Evolutionary conservation across 2,329 filamentous ascomycete genomes (phyloP).

Genomic region (Byssothecium circinans): DNA sequence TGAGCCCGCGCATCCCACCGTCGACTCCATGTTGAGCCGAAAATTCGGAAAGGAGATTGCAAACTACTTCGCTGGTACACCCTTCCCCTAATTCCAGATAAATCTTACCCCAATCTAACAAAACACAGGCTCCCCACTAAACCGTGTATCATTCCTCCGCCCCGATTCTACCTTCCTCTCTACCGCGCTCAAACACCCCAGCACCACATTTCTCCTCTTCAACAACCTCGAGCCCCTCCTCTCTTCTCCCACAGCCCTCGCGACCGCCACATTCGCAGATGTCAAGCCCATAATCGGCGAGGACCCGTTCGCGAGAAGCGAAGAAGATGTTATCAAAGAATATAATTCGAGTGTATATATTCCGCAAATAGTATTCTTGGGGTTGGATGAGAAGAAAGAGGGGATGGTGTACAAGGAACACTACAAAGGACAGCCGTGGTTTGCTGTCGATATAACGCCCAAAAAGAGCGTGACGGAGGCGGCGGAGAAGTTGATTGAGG

Average conservation of each 20-base stretch:
- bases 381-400: slow-evolving; percentile 68
- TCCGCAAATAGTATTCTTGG: slow-evolving; percentile 81
- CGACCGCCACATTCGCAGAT: slow-evolving; percentile 69
- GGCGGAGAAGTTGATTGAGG: slow-evolving; percentile 62
- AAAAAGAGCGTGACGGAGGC: slow-evolving; percentile 64
- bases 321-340: slow-evolving; percentile 70
- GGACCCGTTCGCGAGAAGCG: slow-evolving; percentile 69
- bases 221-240: slow-evolving; percentile 76
- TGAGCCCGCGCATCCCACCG: slow-evolving; percentile 59
- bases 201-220: slow-evolving; percentile 74
- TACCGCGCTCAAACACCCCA: slow-evolving; percentile 65
- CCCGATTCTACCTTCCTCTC: slow-evolving; percentile 70
- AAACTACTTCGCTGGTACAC: slow-evolving; percentile 75
- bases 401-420: slow-evolving; percentile 64
- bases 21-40: slow-evolving; percentile 70
- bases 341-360: slow-evolving; percentile 71
- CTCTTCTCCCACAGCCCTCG: slow-evolving; percentile 62
- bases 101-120: neutral
- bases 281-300: slow-evolving; percentile 70
- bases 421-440: slow-evolving; percentile 80
- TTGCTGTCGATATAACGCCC: slow-evolving; percentile 86
- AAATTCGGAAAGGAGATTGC: slow-evolving; percentile 79
- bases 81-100: neutral
- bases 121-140: slow-evolving; percentile 66
- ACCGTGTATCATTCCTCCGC: slow-evolving; percentile 78